A percentile compares a stretch with the other conserved stretches of the same genome.
Conservation (phyloP, 192 early-diverging fungal species). For the Diversispora eburnea region DNA sequence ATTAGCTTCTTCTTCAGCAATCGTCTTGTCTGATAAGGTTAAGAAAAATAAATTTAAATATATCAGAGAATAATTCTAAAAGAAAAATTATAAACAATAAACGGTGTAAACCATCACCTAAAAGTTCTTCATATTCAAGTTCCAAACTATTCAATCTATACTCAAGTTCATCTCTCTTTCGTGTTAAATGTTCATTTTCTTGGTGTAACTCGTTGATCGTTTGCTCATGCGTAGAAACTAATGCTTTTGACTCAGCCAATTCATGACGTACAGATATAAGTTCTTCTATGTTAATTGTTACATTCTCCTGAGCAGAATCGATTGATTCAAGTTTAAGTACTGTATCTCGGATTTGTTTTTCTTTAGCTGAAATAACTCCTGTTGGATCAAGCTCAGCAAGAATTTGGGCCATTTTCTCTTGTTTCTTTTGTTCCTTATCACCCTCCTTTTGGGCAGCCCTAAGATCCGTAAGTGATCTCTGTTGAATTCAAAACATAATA, state of each 20-base stretch:
- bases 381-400: slow-evolving; percentile 78
- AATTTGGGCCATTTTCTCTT: slow-evolving; percentile 83
- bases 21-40: slow-evolving; percentile 48
- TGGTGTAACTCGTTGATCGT: slow-evolving; percentile 58
- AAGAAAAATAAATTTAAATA: background rate
- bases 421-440: slow-evolving; percentile 75
- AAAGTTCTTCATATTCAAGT: slow-evolving; percentile 77
- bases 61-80: background rate
- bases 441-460: slow-evolving; percentile 45
- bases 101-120: slow-evolving; percentile 42
- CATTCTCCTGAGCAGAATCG: slow-evolving; percentile 41
- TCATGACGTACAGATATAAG: slow-evolving; percentile 66
- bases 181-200: slow-evolving; percentile 54
- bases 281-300: slow-evolving; percentile 54
- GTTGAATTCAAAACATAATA: background rate
- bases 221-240: slow-evolving; percentile 59
- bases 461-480: slow-evolving; percentile 16
- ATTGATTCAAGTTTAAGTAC: slow-evolving; percentile 64
- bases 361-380: slow-evolving; percentile 69
- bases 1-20: slow-evolving; percentile 66
- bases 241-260: slow-evolving; percentile 62
- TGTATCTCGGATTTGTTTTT: slow-evolving; percentile 68
- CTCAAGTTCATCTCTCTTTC: slow-evolving; percentile 67
- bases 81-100: background rate
- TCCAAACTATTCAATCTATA: slow-evolving; percentile 65